Conservation (phyloP, 1,284 basidiomycete species). For the Leccinum variabile region DNA sequence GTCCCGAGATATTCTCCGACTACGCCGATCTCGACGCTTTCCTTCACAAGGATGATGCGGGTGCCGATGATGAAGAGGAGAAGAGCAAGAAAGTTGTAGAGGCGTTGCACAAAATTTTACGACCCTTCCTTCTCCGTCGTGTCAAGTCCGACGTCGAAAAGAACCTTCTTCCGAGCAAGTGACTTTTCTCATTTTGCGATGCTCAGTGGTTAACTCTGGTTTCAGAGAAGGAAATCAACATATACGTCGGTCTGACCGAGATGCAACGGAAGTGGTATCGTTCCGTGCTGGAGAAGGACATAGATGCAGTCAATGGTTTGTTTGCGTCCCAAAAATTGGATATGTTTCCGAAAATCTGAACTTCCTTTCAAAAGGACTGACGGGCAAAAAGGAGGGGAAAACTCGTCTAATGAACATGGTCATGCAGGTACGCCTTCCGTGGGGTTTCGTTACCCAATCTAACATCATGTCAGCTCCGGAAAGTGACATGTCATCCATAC, state of each 20-base stretch:
- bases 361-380: constrained; percentile 53
- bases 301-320: constrained; percentile 94
- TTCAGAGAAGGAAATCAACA: constrained; percentile 97
- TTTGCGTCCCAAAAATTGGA: neutral
- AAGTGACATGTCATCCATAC: constrained; percentile 84
- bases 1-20: constrained; percentile 80
- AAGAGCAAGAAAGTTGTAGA: constrained; percentile 93
- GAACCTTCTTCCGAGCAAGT: constrained; percentile 84
- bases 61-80: constrained; percentile 77
- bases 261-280: constrained; percentile 99
- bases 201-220: constrained; percentile 2
- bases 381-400: constrained; percentile 98
- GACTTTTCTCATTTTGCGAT: neutral
- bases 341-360: neutral
- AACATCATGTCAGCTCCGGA: constrained; percentile 50
- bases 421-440: constrained; percentile 78
- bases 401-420: constrained; percentile 98
- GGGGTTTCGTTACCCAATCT: neutral
- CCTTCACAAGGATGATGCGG: constrained; percentile 78
- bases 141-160: constrained; percentile 99
- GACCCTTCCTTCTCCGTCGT: constrained; percentile 91
- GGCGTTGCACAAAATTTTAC: constrained; percentile 94
- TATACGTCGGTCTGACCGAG: constrained; percentile 96
- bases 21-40: constrained; percentile 76
- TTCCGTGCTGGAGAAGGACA: constrained; percentile 96